A percentile compares a stretch with the other conserved stretches of the same genome.
Evolutionary conservation across 345 rosid species (phyloP).

Genomic region (Fremontodendron californicum): DNA sequence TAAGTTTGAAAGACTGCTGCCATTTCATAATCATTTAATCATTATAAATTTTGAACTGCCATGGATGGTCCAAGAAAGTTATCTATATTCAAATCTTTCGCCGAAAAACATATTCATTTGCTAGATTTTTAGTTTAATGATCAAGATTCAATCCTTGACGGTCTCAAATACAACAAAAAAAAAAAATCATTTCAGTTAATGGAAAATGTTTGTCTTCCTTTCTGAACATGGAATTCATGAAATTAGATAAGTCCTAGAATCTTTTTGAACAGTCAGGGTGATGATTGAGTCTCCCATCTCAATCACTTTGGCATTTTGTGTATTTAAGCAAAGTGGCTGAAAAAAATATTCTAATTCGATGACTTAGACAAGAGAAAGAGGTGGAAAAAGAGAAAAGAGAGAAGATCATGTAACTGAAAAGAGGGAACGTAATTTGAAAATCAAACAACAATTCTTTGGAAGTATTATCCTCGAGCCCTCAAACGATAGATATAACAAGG

Average conservation of each 20-base stretch:
- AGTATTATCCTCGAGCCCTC: conserved; percentile 4
- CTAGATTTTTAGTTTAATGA: too few relatives aligned
- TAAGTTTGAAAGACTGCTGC: too few relatives aligned
- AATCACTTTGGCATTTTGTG: neutral
- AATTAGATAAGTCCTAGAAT: neutral
- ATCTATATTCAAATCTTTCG: too few relatives aligned
- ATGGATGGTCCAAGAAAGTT: too few relatives aligned
- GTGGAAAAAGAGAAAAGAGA: neutral
- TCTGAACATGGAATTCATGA: neutral
- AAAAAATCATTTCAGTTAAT: too few relatives aligned
- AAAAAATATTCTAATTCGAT: neutral
- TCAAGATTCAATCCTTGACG: too few relatives aligned
- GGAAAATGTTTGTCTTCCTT: too few relatives aligned
- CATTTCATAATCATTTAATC: too few relatives aligned
- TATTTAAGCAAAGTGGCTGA: neutral
- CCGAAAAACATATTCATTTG: too few relatives aligned
- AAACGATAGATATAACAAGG: neutral
- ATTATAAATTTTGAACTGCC: too few relatives aligned
- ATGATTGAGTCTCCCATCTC: neutral
- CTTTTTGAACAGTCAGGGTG: neutral
- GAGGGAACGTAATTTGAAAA: neutral
- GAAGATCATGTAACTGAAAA: neutral
- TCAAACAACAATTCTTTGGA: neutral
- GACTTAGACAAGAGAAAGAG: neutral
- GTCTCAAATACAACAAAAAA: too few relatives aligned